Conservation (phyloP, 164 flowering plant genomes). For the Macadamia integrifolia region DNA sequence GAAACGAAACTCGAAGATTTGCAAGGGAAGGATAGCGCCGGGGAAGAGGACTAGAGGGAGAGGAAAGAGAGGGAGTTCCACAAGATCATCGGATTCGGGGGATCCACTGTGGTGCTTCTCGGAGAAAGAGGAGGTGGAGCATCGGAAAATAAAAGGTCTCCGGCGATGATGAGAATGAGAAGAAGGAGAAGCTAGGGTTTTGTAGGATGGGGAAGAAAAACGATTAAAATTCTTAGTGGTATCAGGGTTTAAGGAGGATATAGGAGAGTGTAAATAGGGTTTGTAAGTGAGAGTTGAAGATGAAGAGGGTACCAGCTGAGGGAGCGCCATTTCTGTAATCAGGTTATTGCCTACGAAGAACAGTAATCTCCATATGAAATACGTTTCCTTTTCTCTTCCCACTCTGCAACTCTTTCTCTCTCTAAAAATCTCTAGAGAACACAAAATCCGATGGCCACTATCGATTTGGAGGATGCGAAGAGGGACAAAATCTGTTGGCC, state of each 20-base stretch:
- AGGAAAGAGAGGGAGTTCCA: slow-evolving; percentile 91
- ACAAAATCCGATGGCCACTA: no score
- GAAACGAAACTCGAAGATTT: slow-evolving; percentile 93
- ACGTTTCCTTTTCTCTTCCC: no score
- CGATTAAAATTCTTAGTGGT: neutral
- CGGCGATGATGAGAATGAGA: slow-evolving; percentile 10
- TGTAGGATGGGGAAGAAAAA: neutral
- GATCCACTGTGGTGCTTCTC: slow-evolving; percentile 54
- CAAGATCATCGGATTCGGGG: slow-evolving; percentile 51
- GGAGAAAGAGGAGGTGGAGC: slow-evolving; percentile 65
- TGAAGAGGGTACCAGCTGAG: slow-evolving; percentile 42
- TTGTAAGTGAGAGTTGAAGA: slow-evolving; percentile 32
- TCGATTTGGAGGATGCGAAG: no score
- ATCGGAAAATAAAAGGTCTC: slow-evolving; percentile 30
- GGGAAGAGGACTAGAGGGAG: slow-evolving; percentile 95
- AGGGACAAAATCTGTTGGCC: no score
- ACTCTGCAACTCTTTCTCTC: no score
- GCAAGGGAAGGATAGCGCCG: slow-evolving; percentile 85
- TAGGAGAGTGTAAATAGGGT: slow-evolving; percentile 15
- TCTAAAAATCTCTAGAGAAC: no score
- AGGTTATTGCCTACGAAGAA: no score
- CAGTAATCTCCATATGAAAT: no score
- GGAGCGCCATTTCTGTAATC: slow-evolving; percentile 43
- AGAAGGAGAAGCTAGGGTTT: slow-evolving; percentile 5
- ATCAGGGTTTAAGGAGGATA: slow-evolving; percentile 19